Base-by-base conservation (phyloP, 306 rosid species). In the Fagus crenata region DNA sequence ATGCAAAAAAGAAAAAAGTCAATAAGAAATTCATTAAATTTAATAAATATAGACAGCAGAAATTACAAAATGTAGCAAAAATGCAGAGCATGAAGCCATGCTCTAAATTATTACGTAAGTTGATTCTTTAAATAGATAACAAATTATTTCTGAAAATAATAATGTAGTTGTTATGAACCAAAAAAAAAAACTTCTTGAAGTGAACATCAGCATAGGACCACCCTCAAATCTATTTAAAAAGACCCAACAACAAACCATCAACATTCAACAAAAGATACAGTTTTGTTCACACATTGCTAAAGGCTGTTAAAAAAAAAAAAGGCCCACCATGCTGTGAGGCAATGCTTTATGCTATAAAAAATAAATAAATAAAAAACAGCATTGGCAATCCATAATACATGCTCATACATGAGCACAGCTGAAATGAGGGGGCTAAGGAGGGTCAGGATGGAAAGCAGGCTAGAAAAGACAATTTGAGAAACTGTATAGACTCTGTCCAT, bases 1-100 rank as follows among this genome's bases (percentile, higher is more conserved):
- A 80, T 61, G 49, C 59, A n/a, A 11, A 13, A 4, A 60, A 42
- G 63, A 7, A 41, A 68, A 75, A 61, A 77, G 78, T 55, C n/a
- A 63, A 12, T 14, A 32, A 63, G 46, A 46, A 9, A 4, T 22
- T 11, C 63, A 22, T 31, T 65, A 2, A 14, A 65, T 33, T 61
- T 33, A 33, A 31, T 2, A 61, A 61, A 32, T 58, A 9, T 1
- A 58, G 36, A 28, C 22, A 7, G 35, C 64, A 17, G 12, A 58
- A 5, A 58, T 22, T 2, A 11, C 3, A 18, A 58, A 22, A 22
- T 7, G 12, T 22, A 4, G 37, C 22, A 32, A 31, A 61, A 61
- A 59, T 59, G 12, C 67, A 59, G 68, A 59, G 68, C 35, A 11
- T 6, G 35, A 37, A 60, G 18, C 40, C 60, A 5, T 2, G 56